These are phyloP conservation scores for Chlamydomonas schloesseri DNA, from an alignment of 139 green algal species.

Conservation along the genomic window DNA sequence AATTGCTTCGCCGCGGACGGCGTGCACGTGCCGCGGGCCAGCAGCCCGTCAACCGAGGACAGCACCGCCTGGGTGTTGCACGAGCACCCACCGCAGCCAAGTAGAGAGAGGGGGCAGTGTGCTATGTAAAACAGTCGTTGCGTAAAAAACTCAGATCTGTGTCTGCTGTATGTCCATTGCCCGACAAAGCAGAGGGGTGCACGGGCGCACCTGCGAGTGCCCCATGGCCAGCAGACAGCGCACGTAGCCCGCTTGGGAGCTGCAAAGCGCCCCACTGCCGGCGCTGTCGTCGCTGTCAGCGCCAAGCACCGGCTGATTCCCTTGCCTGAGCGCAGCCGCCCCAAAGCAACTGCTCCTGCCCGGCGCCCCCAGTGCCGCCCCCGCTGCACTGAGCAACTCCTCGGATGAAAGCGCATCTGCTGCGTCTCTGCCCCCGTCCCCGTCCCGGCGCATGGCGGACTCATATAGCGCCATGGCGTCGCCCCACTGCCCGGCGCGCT, in stretches of 20 bases:
- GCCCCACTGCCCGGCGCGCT: constrained; percentile 91
- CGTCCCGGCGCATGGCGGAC: constrained; percentile 8
- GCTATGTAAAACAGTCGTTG: no score
- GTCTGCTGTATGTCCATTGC: no score
- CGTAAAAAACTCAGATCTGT: no score
- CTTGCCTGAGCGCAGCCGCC: no score
- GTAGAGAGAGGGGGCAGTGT: no score
- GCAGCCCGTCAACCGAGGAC: constrained; percentile 78
- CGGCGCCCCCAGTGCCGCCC: background rate
- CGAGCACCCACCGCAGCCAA: no score
- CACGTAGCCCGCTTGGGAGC: constrained; percentile 68
- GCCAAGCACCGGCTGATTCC: no score
- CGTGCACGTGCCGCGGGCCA: constrained; percentile 32
- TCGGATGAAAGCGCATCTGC: no score
- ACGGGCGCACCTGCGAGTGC: constrained; percentile 32
- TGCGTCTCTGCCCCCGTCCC: no score
- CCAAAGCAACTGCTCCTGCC: background rate
- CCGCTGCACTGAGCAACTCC: background rate
- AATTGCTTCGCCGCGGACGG: constrained; percentile 58
- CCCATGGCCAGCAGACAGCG: constrained; percentile 58
- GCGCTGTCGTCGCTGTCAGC: background rate
- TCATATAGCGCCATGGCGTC: constrained; percentile 92
- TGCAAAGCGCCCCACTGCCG: background rate
- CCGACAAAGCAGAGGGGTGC: no score
- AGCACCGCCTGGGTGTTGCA: constrained; percentile 82